A percentile compares a stretch with the other conserved stretches of the same genome.
phyloP scores from a whole-genome alignment of 1,284 basidiomycete species.

The Leccinum cinnamomeum region DNA sequence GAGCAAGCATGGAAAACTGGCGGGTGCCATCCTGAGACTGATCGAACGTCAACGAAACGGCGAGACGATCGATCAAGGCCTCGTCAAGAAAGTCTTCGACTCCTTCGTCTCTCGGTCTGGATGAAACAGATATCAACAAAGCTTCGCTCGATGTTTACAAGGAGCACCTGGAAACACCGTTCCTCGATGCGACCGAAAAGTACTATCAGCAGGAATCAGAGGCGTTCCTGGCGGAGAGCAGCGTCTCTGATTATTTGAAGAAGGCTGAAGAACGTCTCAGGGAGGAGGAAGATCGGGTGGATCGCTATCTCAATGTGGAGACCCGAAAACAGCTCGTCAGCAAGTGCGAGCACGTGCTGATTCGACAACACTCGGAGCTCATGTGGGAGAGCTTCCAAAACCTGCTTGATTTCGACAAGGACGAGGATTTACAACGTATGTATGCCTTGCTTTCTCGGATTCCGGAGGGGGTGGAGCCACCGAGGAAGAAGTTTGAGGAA shows the following conservation, averaged over 20 bases:
- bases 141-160: constrained; percentile 96
- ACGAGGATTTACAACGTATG: constrained; percentile 93
- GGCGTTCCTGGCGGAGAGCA: constrained; percentile 87
- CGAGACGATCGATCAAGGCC: constrained; percentile 88
- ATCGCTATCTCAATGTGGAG: constrained; percentile 88
- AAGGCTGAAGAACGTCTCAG: constrained; percentile 91
- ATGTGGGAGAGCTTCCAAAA: constrained; percentile 97
- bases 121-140: constrained; percentile 88
- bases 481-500: constrained; percentile 91
- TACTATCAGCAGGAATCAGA: constrained; percentile 94
- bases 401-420: constrained; percentile 90
- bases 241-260: constrained; percentile 95
- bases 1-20: constrained; percentile 77
- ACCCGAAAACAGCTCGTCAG: constrained; percentile 86
- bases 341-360: constrained; percentile 92
- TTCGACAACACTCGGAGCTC: constrained; percentile 82
- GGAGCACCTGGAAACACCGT: constrained; percentile 87
- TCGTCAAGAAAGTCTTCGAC: constrained; percentile 96
- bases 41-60: constrained; percentile 95
- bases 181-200: constrained; percentile 85
- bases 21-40: constrained; percentile 83
- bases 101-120: constrained; percentile 88
- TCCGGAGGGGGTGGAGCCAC: constrained; percentile 86
- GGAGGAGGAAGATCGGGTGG: constrained; percentile 96
- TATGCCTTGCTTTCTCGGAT: constrained; percentile 92